Percentiles rank a stretch among this genome's conserved stretches.
These are phyloP conservation scores for Stagonosporopsis tanaceti DNA, from an alignment of 2,329 filamentous ascomycete species.

Conservation along the genomic window DNA sequence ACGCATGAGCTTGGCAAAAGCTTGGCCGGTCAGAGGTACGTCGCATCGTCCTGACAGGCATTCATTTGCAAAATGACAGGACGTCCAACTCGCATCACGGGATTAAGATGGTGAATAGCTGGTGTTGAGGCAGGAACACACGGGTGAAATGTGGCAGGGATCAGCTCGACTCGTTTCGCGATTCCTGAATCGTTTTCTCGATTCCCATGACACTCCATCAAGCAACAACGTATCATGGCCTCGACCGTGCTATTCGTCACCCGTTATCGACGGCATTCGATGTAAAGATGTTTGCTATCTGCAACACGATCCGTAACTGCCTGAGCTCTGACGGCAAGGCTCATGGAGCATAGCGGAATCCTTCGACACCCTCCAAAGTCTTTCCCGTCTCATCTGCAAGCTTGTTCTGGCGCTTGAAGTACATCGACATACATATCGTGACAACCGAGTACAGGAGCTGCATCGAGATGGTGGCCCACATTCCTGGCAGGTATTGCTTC, in stretches of 20 bases:
- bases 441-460: slow-evolving; percentile 34
- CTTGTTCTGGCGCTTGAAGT: slow-evolving; percentile 32
- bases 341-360: slow-evolving; percentile 37
- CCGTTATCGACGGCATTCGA: not conserved
- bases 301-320: not conserved
- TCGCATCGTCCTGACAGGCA: slow-evolving; percentile 12
- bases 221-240: not conserved
- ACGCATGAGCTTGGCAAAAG: slow-evolving; percentile 31
- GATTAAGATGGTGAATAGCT: not conserved
- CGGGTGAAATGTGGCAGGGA: not conserved
- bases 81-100: not conserved
- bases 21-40: slow-evolving; percentile 25
- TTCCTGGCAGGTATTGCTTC: slow-evolving; percentile 37
- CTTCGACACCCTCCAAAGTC: slow-evolving; percentile 36
- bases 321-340: not conserved
- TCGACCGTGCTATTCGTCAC: not conserved
- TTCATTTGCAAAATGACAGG: not conserved
- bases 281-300: not conserved
- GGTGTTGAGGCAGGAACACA: slow-evolving; percentile 1
- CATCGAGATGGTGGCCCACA: slow-evolving; percentile 42
- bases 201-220: not conserved
- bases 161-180: not conserved
- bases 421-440: slow-evolving; percentile 37
- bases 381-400: slow-evolving; percentile 35
- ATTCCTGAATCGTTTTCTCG: not conserved